A percentile compares a stretch with the other conserved stretches of the same genome.
phyloP scores from a whole-genome alignment of 1,284 basidiomycete genomes.

The Trametes sp. region DNA sequence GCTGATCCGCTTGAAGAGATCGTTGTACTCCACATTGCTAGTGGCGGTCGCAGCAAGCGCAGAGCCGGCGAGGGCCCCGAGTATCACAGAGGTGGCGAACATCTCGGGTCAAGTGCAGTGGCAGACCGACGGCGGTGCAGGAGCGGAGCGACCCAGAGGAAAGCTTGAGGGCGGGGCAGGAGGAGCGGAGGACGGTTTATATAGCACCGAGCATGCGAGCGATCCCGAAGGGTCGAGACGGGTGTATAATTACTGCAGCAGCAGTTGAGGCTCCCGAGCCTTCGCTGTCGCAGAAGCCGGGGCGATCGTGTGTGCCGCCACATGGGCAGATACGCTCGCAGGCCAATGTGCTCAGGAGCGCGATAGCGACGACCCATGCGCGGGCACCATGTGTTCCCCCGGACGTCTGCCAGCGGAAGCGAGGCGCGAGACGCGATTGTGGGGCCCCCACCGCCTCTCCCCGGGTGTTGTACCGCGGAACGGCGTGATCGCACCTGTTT shows the following conservation, averaged over 20 bases:
- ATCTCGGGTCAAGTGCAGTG: conserved; percentile 8
- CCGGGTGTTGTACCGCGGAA: background rate
- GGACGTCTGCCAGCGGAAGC: conserved; percentile 5
- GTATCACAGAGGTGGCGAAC: conserved; percentile 22
- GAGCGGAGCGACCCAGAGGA: background rate
- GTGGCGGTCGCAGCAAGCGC: conserved; percentile 24
- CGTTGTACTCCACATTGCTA: conserved; percentile 20
- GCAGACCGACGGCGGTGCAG: no score
- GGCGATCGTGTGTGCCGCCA: conserved; percentile 5
- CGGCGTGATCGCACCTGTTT: background rate
- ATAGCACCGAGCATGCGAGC: background rate
- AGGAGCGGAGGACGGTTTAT: background rate
- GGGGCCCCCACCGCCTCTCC: background rate
- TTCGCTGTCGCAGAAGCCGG: conserved; percentile 17
- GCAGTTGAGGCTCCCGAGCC: conserved; percentile 2
- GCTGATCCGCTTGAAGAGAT: conserved; percentile 41
- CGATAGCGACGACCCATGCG: conserved; percentile 16
- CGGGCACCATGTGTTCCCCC: conserved; percentile 12
- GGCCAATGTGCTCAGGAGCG: conserved; percentile 12
- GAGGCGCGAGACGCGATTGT: conserved; percentile 2
- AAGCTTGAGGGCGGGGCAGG: background rate
- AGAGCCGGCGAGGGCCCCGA: conserved; percentile 30
- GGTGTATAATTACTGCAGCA: background rate
- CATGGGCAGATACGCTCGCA: conserved; percentile 15
- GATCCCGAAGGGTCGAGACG: background rate